Evolutionary conservation across 192 early-diverging fungal genomes (phyloP), one percentile per base, ranked within the genome.

Genomic region (Pilobolus umbonatus): DNA sequence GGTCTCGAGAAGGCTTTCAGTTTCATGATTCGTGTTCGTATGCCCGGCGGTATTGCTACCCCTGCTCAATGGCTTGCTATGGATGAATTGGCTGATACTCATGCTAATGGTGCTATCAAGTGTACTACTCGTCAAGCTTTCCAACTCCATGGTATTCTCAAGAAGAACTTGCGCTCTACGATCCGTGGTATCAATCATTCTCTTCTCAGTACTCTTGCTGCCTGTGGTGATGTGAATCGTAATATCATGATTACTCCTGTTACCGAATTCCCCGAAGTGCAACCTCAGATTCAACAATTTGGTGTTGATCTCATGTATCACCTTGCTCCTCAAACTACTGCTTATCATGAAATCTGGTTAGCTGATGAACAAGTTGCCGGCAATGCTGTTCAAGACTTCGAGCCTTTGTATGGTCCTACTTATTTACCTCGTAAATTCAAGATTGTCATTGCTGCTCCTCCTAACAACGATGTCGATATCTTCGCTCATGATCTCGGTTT

Each of bases 361-460:
- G 91, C 89, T 68, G 88, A 95, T 75, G 88, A 92, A 71, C 65
- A 91, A 22, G 90, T 95, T 31, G 85, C 88, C 35, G 87, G 86
- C 9, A 55, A 70, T 42, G 92, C 92, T 49, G 80, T 85, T 43
- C 85, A 88, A 75, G 89, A 96, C 75, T 67, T 75, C 38, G 95
- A 98, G 77, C 95, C 95, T 52, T 67, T 98, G 45, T 98, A 98
- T 60, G 95, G 95, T 48, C 74, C 85, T 44, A 90, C 91, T 19
- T 98, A 94, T 64, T 77, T 98, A 45, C 95, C 95, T 26, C 87
- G 93, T 73, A 98, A 98, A 81, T 98, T 93, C 85, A 98, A 98
- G 85, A 84, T 90, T 51, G 80, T 82, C 46, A 85, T 97, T 29
- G 93, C 95, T 60, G 88, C 95, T 28, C 95, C 95, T 56, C 95